Evolutionary conservation across 805 yeast genomes (phyloP), one percentile per base, ranked within the genome.

Genomic region (Aciculoconidium aculeatum): DNA sequence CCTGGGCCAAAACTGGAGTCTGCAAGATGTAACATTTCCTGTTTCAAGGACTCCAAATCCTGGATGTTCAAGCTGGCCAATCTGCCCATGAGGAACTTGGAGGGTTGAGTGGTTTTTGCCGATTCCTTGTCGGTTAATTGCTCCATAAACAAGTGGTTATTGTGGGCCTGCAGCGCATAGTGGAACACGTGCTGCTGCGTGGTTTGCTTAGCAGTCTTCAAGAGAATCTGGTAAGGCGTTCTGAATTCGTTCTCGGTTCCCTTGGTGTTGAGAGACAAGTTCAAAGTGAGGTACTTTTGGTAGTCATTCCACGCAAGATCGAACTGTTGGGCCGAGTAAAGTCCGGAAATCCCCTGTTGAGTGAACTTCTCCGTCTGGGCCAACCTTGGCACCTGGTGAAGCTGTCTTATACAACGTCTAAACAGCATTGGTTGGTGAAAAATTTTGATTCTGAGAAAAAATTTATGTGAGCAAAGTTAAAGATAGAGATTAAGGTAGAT

Each of bases 121-220:
- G 43, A 49, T 4, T 46, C 32, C 33, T 49, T 47, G 41, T 55
- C 52, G 8, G 58, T 42, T 26, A 79, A 59, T 47, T 81, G 82
- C 53, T 80, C 75, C 48, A 87, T 77, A 46, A 82, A 86, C 28
- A 92, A 68, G 58, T 90, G 98, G 62, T 92, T 92, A 60, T 87
- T 88, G 61, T 83, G 90, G 3, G 87, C 78, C 52, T 83, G 94
- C 4, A 95, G 83, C 3, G 97, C 96, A 48, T 70, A 75, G 58
- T 88, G 92, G 67, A 80, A 88, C n/a, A 74, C 56, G 32, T 74
- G 72, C 18, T 87, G 78, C 44, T 74, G 72, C 17, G 76, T 72
- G 17, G 82, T 65, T 39, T 75, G 72, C 45, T 72, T 71, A 3
- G 87, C 80, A 1, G 92, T 75, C 40, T 77, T 70, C 35, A 76